These are phyloP conservation scores for Xylaria acuta DNA, from an alignment of 495 filamentous ascomycete genomes.

Conservation along the genomic window DNA sequence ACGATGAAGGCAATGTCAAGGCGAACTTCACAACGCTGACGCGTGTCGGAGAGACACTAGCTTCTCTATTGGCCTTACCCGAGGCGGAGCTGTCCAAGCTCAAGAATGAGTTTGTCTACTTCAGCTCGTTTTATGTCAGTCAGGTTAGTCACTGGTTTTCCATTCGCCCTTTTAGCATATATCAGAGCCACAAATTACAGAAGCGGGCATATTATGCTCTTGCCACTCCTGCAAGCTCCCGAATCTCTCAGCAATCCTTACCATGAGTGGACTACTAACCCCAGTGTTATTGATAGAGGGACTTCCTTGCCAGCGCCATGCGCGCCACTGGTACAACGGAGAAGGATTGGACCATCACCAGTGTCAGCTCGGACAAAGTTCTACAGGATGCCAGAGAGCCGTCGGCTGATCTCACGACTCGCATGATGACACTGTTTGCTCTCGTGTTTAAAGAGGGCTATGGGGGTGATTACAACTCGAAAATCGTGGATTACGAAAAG, in stretches of 20 bases:
- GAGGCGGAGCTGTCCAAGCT: constrained; percentile 29
- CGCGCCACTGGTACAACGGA: constrained; percentile 56
- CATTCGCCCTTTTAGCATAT: not conserved
- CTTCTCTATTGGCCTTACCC: constrained; percentile 39
- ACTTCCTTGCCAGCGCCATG: constrained; percentile 47
- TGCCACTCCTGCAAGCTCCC: not conserved
- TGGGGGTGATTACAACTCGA: constrained; percentile 35
- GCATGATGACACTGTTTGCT: constrained; percentile 41
- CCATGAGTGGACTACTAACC: not conserved
- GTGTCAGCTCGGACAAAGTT: constrained; percentile 44
- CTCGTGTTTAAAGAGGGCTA: constrained; percentile 38
- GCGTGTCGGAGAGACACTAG: constrained; percentile 43
- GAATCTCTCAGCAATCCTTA: not conserved
- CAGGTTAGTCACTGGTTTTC: constrained; percentile 29
- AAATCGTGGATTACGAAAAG: constrained; percentile 33
- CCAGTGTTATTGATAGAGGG: constrained; percentile 25
- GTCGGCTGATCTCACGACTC: constrained; percentile 37
- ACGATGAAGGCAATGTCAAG: constrained; percentile 30
- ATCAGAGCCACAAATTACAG: not conserved
- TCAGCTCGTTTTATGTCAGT: constrained; percentile 45
- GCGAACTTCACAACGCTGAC: constrained; percentile 40
- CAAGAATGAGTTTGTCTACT: constrained; percentile 46
- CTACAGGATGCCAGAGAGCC: constrained; percentile 46
- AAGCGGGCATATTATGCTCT: not conserved
- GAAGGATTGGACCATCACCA: constrained; percentile 58